Base-by-base conservation (phyloP, 2,329 filamentous ascomycete genomes). In the Gyromitra esculenta region DNA sequence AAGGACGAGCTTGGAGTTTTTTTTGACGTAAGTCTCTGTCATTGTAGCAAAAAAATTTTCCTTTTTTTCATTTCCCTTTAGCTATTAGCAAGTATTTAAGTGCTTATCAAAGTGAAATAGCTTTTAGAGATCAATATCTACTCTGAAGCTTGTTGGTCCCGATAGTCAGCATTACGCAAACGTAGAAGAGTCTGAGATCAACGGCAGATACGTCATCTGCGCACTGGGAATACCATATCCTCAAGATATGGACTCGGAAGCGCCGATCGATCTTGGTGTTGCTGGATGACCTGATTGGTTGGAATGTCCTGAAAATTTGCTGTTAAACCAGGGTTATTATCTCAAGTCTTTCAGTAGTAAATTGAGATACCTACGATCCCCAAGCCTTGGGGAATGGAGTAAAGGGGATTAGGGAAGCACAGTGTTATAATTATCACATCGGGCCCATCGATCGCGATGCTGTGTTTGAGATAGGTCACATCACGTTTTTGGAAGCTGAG, bases 401-500 rank as follows among this genome's bases (percentile, higher is more conserved):
- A 52, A 21, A 52, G 15, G 25, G 2, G 4, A 31, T 31, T 31
- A 31, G 25, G 25, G 2, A 31, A 31, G 25, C 25, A 31, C 25
- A 31, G 25, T 31, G 4, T 31, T 31, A 31, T 31, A 31, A 45
- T 45, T 4, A 45, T 9, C 41, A 45, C 41, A 45, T 31, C 25
- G 25, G 25, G 7, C 41, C 41, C 41, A 45, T 45, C 41, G 41
- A 45, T 45, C 41, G 41, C 15, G 15, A 52, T 52, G 18, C 48
- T 52, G 18, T 52, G 48, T 18, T 52, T 52, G n/a, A 21, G 48
- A 52, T 52, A n/a, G 48, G 18, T 52, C 48, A 25, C 48, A 52
- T 52, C 48, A 9, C 48, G 5, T 52, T 21, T 52, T 18, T n/a
- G 18, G n/a, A 18, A 18, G n/a, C 48, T 21, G n/a, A 18, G 18